Evolutionary conservation across 2,329 filamentous ascomycete species (phyloP).

Genomic region (Hypoxylon sp.): DNA sequence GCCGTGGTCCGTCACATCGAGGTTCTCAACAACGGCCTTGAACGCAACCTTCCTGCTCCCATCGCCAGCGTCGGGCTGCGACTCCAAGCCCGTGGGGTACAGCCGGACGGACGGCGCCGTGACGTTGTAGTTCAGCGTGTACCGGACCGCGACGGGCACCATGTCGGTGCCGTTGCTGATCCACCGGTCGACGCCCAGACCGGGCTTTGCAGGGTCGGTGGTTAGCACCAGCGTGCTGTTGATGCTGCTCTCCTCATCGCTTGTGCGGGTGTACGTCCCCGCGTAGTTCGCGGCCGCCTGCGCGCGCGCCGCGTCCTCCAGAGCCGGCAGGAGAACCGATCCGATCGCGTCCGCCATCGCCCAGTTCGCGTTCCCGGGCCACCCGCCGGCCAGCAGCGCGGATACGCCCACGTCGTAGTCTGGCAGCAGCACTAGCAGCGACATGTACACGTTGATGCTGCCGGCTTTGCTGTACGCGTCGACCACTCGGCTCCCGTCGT

Average conservation of each 20-base stretch:
- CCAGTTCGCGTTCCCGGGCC: slow-evolving; percentile 46
- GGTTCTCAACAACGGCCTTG: slow-evolving; percentile 44
- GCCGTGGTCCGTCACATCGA: slow-evolving; percentile 31
- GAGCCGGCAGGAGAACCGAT: slow-evolving; percentile 36
- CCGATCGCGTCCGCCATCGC: slow-evolving; percentile 43
- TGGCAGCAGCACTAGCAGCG: slow-evolving; percentile 41
- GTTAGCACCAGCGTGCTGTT: slow-evolving; percentile 39
- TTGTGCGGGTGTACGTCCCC: slow-evolving; percentile 42
- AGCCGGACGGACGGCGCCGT: slow-evolving; percentile 40
- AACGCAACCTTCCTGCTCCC: slow-evolving; percentile 35
- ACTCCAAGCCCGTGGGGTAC: slow-evolving; percentile 43
- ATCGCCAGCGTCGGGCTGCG: slow-evolving; percentile 3
- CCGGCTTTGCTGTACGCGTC: slow-evolving; percentile 46
- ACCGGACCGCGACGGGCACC: slow-evolving; percentile 38
- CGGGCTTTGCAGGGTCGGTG: slow-evolving; percentile 38
- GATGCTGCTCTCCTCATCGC: slow-evolving; percentile 12
- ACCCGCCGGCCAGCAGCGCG: slow-evolving; percentile 41
- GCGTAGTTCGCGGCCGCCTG: slow-evolving; percentile 36
- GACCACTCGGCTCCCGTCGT: slow-evolving; percentile 39
- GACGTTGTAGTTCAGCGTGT: slow-evolving; percentile 42
- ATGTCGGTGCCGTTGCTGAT: slow-evolving; percentile 45
- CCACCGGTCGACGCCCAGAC: slow-evolving; percentile 41
- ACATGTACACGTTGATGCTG: slow-evolving; percentile 43
- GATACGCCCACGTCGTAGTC: slow-evolving; percentile 44
- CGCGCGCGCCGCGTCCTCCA: slow-evolving; percentile 40